Evolutionary conservation across 441 rosid species (phyloP).

Genomic region (Macaranga tanarius): DNA sequence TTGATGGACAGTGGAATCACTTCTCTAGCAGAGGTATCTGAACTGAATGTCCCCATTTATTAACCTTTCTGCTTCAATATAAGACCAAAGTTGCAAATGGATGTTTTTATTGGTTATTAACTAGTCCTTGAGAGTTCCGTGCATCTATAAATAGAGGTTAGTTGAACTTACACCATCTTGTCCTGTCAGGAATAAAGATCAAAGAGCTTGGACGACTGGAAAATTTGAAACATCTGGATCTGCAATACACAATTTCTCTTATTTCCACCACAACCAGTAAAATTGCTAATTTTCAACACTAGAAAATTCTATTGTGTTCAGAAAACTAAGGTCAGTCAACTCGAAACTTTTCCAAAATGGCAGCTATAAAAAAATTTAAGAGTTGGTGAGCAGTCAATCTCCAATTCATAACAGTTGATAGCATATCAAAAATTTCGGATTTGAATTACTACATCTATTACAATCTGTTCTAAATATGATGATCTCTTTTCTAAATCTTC

Average conservation of each 20-base stretch:
- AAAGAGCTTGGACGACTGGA: slow-evolving; percentile 36
- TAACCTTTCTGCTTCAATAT: slow-evolving; percentile 47
- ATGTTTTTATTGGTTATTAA: slow-evolving; percentile 49
- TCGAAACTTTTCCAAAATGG: background rate
- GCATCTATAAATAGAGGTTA: slow-evolving; percentile 34
- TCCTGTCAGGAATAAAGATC: slow-evolving; percentile 45
- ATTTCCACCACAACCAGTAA: slow-evolving; percentile 30
- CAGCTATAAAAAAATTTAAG: background rate
- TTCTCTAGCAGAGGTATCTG: slow-evolving; percentile 33
- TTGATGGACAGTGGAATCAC: slow-evolving; percentile 45
- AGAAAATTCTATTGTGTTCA: background rate
- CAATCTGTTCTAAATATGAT: background rate
- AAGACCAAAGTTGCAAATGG: slow-evolving; percentile 34
- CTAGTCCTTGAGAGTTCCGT: slow-evolving; percentile 42
- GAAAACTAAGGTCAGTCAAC: slow-evolving; percentile 9
- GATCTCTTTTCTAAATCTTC: background rate
- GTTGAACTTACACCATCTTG: slow-evolving; percentile 39
- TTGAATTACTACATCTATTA: too few species aligned
- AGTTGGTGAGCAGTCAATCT: background rate
- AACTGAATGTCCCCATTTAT: slow-evolving; percentile 30
- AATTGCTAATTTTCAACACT: too few species aligned
- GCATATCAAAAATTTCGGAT: too few species aligned
- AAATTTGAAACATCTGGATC: slow-evolving; percentile 38
- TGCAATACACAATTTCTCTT: slow-evolving; percentile 44
- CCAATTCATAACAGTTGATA: background rate